These are phyloP conservation scores for Paraglomus brasilianum DNA, from an alignment of 192 early-diverging fungal species.

Conservation along the genomic window DNA sequence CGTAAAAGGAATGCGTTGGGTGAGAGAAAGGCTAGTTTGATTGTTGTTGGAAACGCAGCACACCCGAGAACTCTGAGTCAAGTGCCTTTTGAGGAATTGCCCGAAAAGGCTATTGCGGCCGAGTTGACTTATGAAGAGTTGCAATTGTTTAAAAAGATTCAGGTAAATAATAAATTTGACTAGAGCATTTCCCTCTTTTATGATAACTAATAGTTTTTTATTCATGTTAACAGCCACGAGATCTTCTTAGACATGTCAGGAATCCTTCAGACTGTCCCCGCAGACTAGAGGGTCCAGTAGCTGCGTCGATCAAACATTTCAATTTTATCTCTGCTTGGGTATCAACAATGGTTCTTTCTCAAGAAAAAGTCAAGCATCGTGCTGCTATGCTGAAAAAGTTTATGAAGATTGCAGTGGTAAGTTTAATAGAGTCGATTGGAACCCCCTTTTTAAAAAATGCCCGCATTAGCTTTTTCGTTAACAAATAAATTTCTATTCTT, in stretches of 20 bases:
- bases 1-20: background rate
- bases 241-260: slow-evolving; percentile 25
- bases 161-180: no score
- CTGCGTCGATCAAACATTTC: slow-evolving; percentile 61
- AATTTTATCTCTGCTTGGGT: slow-evolving; percentile 76
- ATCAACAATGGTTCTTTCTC: slow-evolving; percentile 61
- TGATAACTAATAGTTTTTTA: no score
- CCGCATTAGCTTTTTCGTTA: background rate
- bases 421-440: background rate
- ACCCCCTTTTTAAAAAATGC: background rate
- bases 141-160: slow-evolving; percentile 61
- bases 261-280: background rate
- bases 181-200: no score
- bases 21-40: slow-evolving; percentile 8
- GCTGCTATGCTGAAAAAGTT: slow-evolving; percentile 67
- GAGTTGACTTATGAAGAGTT: slow-evolving; percentile 67
- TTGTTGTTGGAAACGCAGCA: background rate
- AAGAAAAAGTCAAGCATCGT: slow-evolving; percentile 59
- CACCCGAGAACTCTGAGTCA: background rate
- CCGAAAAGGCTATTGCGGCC: slow-evolving; percentile 57
- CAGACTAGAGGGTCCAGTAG: slow-evolving; percentile 26
- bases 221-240: no score
- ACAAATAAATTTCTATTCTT: background rate
- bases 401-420: slow-evolving; percentile 66
- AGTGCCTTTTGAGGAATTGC: slow-evolving; percentile 54